These are phyloP conservation scores for Bipolaris oryzae DNA, from an alignment of 2,329 filamentous ascomycete genomes.

Conservation along the genomic window DNA sequence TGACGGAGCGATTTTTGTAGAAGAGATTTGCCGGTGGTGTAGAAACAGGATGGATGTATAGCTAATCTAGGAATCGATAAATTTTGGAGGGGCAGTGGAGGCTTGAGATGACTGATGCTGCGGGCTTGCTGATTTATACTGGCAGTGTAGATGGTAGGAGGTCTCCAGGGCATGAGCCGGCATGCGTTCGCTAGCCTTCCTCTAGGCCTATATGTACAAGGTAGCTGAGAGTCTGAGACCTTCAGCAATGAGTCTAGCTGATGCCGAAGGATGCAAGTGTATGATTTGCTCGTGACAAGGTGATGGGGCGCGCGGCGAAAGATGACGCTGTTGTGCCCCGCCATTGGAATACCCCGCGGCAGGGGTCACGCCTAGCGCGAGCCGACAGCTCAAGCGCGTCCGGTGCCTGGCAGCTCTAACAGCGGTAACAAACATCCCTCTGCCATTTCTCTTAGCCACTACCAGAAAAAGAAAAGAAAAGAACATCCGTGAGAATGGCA, in stretches of 20 bases:
- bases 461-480: background rate
- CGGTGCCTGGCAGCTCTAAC: constrained; percentile 3
- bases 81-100: constrained; percentile 25
- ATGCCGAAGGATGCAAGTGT: background rate
- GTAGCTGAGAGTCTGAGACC: background rate
- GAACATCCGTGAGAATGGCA: constrained; percentile 32
- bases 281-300: constrained; percentile 13
- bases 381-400: constrained; percentile 9
- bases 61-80: constrained; percentile 18
- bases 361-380: constrained; percentile 17
- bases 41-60: constrained; percentile 8
- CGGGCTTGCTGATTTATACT: constrained; percentile 33
- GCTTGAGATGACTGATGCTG: constrained; percentile 38
- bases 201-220: background rate
- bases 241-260: background rate
- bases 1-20: background rate
- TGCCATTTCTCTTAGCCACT: background rate
- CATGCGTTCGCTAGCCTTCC: too few species aligned
- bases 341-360: constrained; percentile 17
- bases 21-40: constrained; percentile 2
- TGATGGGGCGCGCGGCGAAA: background rate
- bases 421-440: constrained; percentile 6
- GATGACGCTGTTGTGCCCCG: constrained; percentile 16
- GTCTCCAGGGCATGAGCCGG: constrained; percentile 25
- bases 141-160: constrained; percentile 12